Conservation (phyloP, 2,329 filamentous ascomycete species). For the Aspergillus terreus region DNA sequence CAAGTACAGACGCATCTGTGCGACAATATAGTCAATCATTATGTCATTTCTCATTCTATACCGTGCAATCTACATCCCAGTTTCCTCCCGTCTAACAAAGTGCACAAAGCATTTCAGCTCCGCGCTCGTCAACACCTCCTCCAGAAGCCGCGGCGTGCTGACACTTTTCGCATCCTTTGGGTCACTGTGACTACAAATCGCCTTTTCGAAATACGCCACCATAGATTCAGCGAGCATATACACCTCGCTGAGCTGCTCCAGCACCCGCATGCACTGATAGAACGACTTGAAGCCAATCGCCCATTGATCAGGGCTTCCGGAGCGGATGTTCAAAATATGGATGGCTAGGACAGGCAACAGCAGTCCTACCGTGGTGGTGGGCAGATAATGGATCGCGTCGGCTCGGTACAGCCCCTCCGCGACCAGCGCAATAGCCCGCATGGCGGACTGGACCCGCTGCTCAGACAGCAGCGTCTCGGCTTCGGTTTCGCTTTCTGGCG, state of each 20-base stretch:
- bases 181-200: conserved; percentile 2
- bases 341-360: conserved; percentile 84
- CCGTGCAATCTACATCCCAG: no score
- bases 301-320: conserved; percentile 7
- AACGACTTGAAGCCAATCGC: conserved; percentile 6
- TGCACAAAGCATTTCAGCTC: conserved; percentile 5
- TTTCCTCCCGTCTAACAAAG: neutral
- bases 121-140: conserved; percentile 2
- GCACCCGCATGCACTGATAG: conserved; percentile 10
- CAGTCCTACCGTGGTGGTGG: conserved; percentile 78
- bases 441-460: conserved; percentile 49
- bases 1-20: no score
- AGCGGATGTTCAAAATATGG: conserved; percentile 69
- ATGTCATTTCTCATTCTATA: no score
- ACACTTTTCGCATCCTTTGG: neutral
- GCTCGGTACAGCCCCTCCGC: conserved; percentile 66
- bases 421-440: conserved; percentile 67
- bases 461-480: conserved; percentile 1
- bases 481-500: conserved; percentile 35
- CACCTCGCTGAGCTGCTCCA: conserved; percentile 10
- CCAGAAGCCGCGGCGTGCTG: neutral
- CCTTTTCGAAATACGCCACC: conserved; percentile 5
- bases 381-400: conserved; percentile 68
- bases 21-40: no score
- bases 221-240: conserved; percentile 9